These are phyloP conservation scores for Suhomyces sp. DNA, from an alignment of 805 yeast genomes.

Conservation along the genomic window DNA sequence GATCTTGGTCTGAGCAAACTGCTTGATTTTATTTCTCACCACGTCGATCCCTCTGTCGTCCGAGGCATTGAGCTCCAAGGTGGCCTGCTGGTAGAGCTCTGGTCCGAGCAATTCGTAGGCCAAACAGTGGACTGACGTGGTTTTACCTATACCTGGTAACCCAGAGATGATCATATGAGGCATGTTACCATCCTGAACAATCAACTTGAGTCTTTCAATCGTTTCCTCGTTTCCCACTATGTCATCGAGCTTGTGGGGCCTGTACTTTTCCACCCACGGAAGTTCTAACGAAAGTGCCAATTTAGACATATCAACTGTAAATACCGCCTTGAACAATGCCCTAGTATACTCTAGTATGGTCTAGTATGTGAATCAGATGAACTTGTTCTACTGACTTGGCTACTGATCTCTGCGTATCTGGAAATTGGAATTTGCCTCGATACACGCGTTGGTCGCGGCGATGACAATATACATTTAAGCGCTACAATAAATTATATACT, in stretches of 20 bases:
- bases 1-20: slow-evolving; percentile 93
- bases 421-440: not conserved
- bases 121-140: slow-evolving; percentile 88
- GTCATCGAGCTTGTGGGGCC: slow-evolving; percentile 76
- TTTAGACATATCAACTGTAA: slow-evolving; percentile 5
- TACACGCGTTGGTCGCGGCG: not conserved
- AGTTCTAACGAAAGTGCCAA: slow-evolving; percentile 26
- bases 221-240: slow-evolving; percentile 94
- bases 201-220: slow-evolving; percentile 73
- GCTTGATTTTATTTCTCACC: slow-evolving; percentile 89
- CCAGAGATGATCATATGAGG: slow-evolving; percentile 97
- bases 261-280: slow-evolving; percentile 86
- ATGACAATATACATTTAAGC: not conserved
- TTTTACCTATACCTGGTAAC: slow-evolving; percentile 95
- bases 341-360: not conserved
- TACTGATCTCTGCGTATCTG: not conserved
- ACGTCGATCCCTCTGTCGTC: slow-evolving; percentile 98
- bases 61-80: slow-evolving; percentile 89
- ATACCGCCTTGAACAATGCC: not conserved
- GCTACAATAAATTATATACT: not conserved
- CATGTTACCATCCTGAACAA: slow-evolving; percentile 92
- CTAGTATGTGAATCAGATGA: not conserved
- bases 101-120: slow-evolving; percentile 79
- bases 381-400: not conserved
- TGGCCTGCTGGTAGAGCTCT: slow-evolving; percentile 70